A percentile compares a stretch with the other conserved stretches of the same genome.
Conservation (phyloP, 371 early-diverging fungal genomes). For the Apophysomyces sp. region DNA sequence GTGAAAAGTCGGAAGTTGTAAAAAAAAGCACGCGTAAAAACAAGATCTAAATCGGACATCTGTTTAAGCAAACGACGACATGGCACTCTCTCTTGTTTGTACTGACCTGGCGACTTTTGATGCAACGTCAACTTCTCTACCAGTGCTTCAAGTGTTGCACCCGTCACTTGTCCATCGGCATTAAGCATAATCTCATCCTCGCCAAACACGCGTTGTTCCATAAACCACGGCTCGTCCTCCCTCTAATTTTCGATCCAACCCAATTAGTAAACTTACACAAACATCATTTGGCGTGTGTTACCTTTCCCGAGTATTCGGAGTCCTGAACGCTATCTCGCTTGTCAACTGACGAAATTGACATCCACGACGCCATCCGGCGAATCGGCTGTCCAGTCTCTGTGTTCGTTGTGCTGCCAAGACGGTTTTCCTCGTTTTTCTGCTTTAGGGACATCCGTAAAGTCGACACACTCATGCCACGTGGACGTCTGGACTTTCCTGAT, state of each 20-base stretch:
- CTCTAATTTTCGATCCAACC: slow-evolving; percentile 4
- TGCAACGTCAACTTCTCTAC: slow-evolving; percentile 90
- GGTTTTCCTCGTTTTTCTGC: slow-evolving; percentile 5
- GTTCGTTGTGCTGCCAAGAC: background rate
- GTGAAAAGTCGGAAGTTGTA: slow-evolving; percentile 90
- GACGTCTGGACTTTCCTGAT: slow-evolving; percentile 18
- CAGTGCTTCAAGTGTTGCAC: slow-evolving; percentile 82
- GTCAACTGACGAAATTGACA: slow-evolving; percentile 7
- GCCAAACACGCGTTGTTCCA: slow-evolving; percentile 57
- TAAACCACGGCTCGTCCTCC: slow-evolving; percentile 63
- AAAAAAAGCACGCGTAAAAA: slow-evolving; percentile 82
- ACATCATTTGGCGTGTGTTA: background rate
- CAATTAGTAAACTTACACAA: slow-evolving; percentile 1
- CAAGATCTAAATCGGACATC: slow-evolving; percentile 50
- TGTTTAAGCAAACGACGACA: background rate
- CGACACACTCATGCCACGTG: slow-evolving; percentile 37
- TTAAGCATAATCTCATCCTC: slow-evolving; percentile 77
- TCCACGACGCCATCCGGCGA: slow-evolving; percentile 21
- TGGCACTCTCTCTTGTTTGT: background rate
- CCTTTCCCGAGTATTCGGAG: slow-evolving; percentile 1
- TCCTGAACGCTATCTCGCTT: background rate
- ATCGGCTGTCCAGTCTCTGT: background rate
- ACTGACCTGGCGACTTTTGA: slow-evolving; percentile 57
- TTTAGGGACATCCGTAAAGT: slow-evolving; percentile 23
- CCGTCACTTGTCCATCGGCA: slow-evolving; percentile 83